These are phyloP conservation scores for Calonectria hawksworthii DNA, from an alignment of 2,329 filamentous ascomycete genomes.

Conservation along the genomic window DNA sequence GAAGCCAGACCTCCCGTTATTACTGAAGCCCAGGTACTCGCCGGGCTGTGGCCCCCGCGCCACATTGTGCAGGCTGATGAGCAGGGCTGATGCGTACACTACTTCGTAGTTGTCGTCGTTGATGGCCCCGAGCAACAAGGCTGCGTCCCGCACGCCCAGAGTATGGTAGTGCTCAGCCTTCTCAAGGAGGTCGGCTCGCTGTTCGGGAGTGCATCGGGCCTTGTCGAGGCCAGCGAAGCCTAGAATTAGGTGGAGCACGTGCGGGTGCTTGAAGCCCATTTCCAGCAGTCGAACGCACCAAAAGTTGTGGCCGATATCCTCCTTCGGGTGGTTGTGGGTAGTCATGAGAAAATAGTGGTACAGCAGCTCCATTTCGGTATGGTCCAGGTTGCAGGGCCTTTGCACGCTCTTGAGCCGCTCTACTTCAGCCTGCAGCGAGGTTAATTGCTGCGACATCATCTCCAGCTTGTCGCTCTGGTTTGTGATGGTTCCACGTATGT, in stretches of 20 bases:
- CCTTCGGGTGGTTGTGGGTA: neutral
- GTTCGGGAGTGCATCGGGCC: neutral
- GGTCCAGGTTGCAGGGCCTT: neutral
- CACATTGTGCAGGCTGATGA: neutral
- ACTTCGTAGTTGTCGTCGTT: neutral
- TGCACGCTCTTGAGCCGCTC: neutral
- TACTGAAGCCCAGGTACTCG: neutral
- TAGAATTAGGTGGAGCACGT: neutral
- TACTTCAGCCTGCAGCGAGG: neutral
- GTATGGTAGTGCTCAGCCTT: neutral
- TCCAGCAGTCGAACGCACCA: neutral
- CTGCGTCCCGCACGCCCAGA: neutral
- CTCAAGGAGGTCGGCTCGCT: neutral
- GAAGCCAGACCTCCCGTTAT: neutral
- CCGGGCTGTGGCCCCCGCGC: neutral
- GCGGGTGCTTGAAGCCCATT: neutral
- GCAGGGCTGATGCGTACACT: neutral
- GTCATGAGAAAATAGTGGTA: constrained; percentile 7
- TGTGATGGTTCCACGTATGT: neutral
- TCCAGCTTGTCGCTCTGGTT: neutral
- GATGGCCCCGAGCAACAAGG: neutral
- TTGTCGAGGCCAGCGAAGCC: neutral
- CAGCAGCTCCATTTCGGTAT: neutral
- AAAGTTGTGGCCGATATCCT: neutral
- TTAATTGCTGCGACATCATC: neutral